phyloP scores from a whole-genome alignment of 2,329 filamentous ascomycete genomes.

The Claviceps purpurea region DNA sequence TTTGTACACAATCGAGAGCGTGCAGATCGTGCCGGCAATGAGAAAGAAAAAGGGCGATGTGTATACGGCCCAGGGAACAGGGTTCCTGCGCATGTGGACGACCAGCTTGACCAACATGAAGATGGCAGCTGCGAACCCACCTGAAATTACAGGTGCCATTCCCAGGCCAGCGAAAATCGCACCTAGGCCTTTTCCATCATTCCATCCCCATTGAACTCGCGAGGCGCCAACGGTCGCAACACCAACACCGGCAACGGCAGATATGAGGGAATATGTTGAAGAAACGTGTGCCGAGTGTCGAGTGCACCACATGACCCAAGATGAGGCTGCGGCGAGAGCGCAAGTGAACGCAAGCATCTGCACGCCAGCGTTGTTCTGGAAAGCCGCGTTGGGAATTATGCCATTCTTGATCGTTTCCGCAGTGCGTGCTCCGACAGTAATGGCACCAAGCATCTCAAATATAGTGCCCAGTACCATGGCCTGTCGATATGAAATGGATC shows the following conservation, averaged over 20 bases:
- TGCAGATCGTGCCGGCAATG: slow-evolving; percentile 59
- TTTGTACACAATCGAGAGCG: slow-evolving; percentile 70
- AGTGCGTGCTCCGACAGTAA: slow-evolving; percentile 52
- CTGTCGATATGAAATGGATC: slow-evolving; percentile 57
- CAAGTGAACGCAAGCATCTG: slow-evolving; percentile 55
- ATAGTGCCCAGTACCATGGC: slow-evolving; percentile 51
- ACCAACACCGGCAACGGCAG: slow-evolving; percentile 52
- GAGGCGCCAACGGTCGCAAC: slow-evolving; percentile 48
- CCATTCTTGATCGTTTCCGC: slow-evolving; percentile 68
- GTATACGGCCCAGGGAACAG: slow-evolving; percentile 59
- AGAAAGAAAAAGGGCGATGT: slow-evolving; percentile 67
- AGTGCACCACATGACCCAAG: slow-evolving; percentile 71
- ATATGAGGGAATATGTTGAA: slow-evolving; percentile 56
- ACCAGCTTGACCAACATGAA: slow-evolving; percentile 52
- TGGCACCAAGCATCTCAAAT: slow-evolving; percentile 53
- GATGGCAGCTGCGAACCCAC: slow-evolving; percentile 48
- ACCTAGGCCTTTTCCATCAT: slow-evolving; percentile 52
- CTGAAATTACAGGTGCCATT: slow-evolving; percentile 59
- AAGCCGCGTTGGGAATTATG: slow-evolving; percentile 47
- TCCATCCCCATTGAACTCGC: slow-evolving; percentile 57
- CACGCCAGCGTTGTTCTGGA: slow-evolving; percentile 46
- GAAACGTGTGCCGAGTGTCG: slow-evolving; percentile 57
- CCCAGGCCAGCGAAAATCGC: slow-evolving; percentile 58
- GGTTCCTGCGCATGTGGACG: slow-evolving; percentile 61
- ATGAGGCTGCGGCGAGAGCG: slow-evolving; percentile 47